These are phyloP conservation scores for Fusarium abutilonis DNA, from an alignment of 2,329 filamentous ascomycete species.

Conservation along the genomic window DNA sequence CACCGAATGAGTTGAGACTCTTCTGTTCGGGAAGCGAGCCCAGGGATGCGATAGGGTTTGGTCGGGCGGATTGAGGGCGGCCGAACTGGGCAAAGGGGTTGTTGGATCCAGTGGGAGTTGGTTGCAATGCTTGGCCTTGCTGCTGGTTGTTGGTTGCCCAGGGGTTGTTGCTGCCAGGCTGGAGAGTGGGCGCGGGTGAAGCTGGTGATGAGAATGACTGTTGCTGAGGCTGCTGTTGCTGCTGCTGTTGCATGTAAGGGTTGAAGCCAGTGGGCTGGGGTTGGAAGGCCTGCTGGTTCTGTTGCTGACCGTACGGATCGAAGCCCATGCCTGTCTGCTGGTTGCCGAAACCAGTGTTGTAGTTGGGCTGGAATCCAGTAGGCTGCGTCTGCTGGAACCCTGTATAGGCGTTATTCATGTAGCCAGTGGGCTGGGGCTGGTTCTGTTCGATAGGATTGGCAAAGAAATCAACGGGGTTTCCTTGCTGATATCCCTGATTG, in stretches of 20 bases:
- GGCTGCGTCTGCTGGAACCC: conserved; percentile 59
- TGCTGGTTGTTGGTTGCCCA: conserved; percentile 77
- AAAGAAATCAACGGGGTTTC: conserved; percentile 95
- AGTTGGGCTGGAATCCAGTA: conserved; percentile 67
- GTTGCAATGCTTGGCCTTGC: conserved; percentile 72
- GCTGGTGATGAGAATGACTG: conserved; percentile 54
- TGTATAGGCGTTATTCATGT: conserved; percentile 65
- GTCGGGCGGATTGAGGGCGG: conserved; percentile 64
- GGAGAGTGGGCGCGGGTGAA: conserved; percentile 68
- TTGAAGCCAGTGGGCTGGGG: conserved; percentile 65
- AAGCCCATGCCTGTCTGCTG: conserved; percentile 72
- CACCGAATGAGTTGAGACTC: conserved; percentile 69
- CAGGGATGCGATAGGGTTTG: conserved; percentile 72
- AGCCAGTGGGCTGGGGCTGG: conserved; percentile 84
- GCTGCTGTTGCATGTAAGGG: conserved; percentile 56
- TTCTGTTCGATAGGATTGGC: conserved; percentile 87
- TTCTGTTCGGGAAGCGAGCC: conserved; percentile 85
- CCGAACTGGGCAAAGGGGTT: conserved; percentile 91
- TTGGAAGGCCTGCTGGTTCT: conserved; percentile 58
- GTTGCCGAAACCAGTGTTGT: conserved; percentile 71
- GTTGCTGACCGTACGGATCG: conserved; percentile 71
- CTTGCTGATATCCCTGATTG: conserved; percentile 98
- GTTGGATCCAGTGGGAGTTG: conserved; percentile 93
- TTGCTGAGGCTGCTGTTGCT: conserved; percentile 52
- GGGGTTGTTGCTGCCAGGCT: conserved; percentile 91